A percentile compares a stretch with the other conserved stretches of the same genome.
Conservation (phyloP, 23 red algal genomes). For the Porphyridium purpureum region DNA sequence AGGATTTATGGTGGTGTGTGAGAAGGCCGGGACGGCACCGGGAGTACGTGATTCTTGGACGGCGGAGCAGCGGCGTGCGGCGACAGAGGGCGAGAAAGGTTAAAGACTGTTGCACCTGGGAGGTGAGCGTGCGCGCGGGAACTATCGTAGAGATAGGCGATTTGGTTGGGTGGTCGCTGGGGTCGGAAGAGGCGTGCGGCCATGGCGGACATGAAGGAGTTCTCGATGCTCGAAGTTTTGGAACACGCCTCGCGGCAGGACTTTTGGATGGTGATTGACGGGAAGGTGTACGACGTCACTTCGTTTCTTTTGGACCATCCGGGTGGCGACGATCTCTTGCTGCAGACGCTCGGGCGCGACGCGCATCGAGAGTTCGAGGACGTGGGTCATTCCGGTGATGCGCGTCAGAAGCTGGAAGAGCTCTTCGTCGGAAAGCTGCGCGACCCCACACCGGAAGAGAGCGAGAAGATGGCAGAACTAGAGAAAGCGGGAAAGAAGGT, state of each 20-base stretch:
- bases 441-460: constrained; percentile 33
- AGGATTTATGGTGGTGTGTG: too few species aligned
- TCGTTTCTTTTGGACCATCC: constrained; percentile 88
- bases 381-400: constrained; percentile 80
- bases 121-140: too few species aligned
- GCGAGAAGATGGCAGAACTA: neutral
- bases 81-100: too few species aligned
- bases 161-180: too few species aligned
- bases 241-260: neutral
- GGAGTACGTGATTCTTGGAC: too few species aligned
- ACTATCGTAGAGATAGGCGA: too few species aligned
- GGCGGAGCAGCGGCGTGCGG: too few species aligned
- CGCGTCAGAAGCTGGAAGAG: constrained; percentile 50
- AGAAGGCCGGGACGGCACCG: too few species aligned
- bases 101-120: too few species aligned
- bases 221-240: too few species aligned
- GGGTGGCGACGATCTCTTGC: constrained; percentile 86
- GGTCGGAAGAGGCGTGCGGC: too few species aligned
- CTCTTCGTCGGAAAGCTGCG: constrained; percentile 52
- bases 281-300: constrained; percentile 77
- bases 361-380: constrained; percentile 95
- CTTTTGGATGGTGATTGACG: constrained; percentile 87
- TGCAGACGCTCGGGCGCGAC: constrained; percentile 65
- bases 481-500: constrained; percentile 3
- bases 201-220: too few species aligned